Evolutionary conservation across 129 eudicot genomes (phyloP), one percentile per base, ranked within the genome.

Genomic region (Arctium lappa): DNA sequence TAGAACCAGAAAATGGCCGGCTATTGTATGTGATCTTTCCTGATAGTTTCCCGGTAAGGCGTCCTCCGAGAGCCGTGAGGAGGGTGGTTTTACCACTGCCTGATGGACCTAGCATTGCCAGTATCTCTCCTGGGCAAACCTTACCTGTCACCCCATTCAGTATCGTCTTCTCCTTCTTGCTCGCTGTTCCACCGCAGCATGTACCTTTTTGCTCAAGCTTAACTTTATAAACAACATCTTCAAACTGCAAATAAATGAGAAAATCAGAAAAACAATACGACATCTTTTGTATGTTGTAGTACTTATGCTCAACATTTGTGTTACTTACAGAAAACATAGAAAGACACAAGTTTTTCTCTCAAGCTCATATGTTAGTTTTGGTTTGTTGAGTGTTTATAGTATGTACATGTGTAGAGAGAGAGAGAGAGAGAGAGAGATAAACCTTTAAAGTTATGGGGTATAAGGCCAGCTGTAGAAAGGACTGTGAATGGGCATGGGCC

Each of bases 21-120:
- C 89, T 85, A 80, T 96, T 96, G 85, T 90, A 96, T 31, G 96
- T 84, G 82, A 96, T 89, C 86, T 96, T 96, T 73, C 98, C 99
- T 6, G 97, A 90, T 22, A 96, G 80, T 69, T 86, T 93, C 15
- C 95, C 90, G 1, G 84, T 48, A 12, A 96, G 91, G 12, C 99
- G 93, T 33, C 99, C 99, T 15, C 99, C 98, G 0, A 96, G 95
- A 44, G 99, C 97, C 27, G 98, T 93, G 7, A 96, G 91, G 74
- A 96, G 91, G 78, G 98, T 96, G 48, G 99, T 96, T 85, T 96
- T 96, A 60, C 99, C 99, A 69, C 99, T 96, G 73, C 99, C 99
- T 4, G 99, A 96, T 69, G 99, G 99, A 16, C 99, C 99, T 22
- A 96, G 75, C 99, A 96, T 96, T 15, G 97, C 99, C 27, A 96